Percentiles rank a stretch among this genome's conserved stretches.
Conservation (phyloP, 2,329 filamentous ascomycete genomes). For the Pseudopithomyces maydicus region DNA sequence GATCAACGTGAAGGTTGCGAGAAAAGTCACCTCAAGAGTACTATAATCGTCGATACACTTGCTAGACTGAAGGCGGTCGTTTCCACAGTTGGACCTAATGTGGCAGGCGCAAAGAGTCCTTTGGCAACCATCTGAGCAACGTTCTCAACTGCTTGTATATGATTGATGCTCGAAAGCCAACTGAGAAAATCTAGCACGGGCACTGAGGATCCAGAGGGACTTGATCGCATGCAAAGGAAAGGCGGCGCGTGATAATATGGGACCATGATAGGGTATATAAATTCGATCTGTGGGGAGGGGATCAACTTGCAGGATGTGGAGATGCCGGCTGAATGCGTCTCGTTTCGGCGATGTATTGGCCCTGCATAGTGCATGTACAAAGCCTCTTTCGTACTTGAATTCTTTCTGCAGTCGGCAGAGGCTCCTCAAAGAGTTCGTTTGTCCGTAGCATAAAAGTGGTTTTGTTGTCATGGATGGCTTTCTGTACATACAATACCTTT, state of each 20-base stretch:
- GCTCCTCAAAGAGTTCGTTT: too few species aligned
- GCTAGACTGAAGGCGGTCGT: constrained; percentile 29
- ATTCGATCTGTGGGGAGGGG: constrained; percentile 10
- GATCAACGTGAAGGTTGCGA: neutral
- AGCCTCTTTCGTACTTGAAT: neutral
- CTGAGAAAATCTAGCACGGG: neutral
- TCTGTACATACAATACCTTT: neutral
- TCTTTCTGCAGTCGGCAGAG: too few species aligned
- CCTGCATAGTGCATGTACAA: constrained; percentile 6
- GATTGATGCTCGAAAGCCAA: neutral
- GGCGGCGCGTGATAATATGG: constrained; percentile 5
- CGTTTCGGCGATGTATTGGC: constrained; percentile 3
- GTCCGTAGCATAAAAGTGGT: too few species aligned
- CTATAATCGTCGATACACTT: constrained; percentile 24
- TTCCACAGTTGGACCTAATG: constrained; percentile 23
- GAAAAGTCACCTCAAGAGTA: constrained; percentile 20
- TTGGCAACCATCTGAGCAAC: constrained; percentile 12
- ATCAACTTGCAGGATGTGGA: constrained; percentile 7
- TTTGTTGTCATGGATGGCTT: neutral
- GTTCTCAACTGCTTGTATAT: neutral
- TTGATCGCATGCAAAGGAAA: constrained; percentile 1
- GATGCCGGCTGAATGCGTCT: constrained; percentile 15
- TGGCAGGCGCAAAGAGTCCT: constrained; percentile 23
- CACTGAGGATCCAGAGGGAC: neutral
- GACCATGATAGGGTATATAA: constrained; percentile 13